Evolutionary conservation across 2,329 filamentous ascomycete species (phyloP), one percentile per base, ranked within the genome.

Genomic region (Colletotrichum scovillei): DNA sequence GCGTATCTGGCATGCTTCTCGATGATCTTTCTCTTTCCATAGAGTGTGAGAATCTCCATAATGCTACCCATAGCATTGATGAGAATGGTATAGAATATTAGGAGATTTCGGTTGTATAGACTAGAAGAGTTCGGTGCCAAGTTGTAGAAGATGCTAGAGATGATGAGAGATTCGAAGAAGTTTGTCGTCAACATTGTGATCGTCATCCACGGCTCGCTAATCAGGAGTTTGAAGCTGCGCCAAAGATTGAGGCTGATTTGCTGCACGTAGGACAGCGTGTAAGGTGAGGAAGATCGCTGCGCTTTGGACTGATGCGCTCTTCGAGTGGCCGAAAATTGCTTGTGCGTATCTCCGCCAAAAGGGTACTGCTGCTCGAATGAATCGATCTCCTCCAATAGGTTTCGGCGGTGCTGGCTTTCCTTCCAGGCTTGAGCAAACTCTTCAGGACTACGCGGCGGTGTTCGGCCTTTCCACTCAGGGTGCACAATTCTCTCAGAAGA

Each of bases 71-170:
- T 83, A 6, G 88, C 87, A 75, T 89, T 90, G 74, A 88, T 82
- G 4, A 91, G 76, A 12, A 89, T 81, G 0, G 87, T 85, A n/a
- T 90, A 84, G 80, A 91, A 91, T 0, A 90, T 78, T 6, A 87
- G 80, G 1, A 85, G 84, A 3, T 84, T 86, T 7, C 86, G 82
- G 4, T 84, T 80, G 59, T 84, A 85, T 71, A 89, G 87, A 4
- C 83, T 84, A 3, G 77, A 78, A 0, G 87, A 85, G 6, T 82
- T 83, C 24, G 82, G 74, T 0, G 83, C 80, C 0, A 85, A 79
- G 22, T 85, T 84, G 74, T 82, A 90, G 76, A 88, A 90, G 49
- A 90, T 83, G 28, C 83, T 86, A 22, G 87, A 86, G 62, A 89
- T 83, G 69, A 90, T 88, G 35, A 90, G 79, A 12, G 86, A 84